These are phyloP conservation scores for Penicillium sp. DNA, from an alignment of 2,329 filamentous ascomycete genomes.

Conservation along the genomic window DNA sequence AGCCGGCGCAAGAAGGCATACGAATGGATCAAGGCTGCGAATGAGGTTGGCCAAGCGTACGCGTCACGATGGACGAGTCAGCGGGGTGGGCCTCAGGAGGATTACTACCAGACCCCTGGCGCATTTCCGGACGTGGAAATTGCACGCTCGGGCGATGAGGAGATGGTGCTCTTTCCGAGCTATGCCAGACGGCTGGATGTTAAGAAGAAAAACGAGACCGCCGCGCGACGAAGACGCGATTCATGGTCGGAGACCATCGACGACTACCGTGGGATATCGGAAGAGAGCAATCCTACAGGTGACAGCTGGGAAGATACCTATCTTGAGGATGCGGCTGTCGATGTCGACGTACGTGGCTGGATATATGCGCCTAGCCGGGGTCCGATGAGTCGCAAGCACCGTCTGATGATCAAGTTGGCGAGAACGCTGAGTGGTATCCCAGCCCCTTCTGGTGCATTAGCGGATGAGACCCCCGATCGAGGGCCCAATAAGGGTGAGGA, in stretches of 20 bases:
- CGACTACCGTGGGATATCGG: constrained; percentile 42
- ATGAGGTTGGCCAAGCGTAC: constrained; percentile 70
- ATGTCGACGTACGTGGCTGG: constrained; percentile 95
- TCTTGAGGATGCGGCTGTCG: constrained; percentile 81
- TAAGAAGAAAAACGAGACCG: constrained; percentile 44
- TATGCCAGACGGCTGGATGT: constrained; percentile 74
- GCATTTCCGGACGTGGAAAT: constrained; percentile 86
- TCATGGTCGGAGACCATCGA: constrained; percentile 37
- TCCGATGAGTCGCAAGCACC: constrained; percentile 82
- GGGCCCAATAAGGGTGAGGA: constrained; percentile 51
- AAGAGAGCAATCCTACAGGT: constrained; percentile 67
- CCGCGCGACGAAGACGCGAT: constrained; percentile 31
- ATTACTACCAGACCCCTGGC: constrained; percentile 63
- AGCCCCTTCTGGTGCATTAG: constrained; percentile 53
- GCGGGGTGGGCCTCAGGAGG: constrained; percentile 51
- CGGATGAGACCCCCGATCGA: constrained; percentile 44
- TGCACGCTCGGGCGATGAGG: constrained; percentile 75
- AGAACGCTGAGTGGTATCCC: constrained; percentile 86
- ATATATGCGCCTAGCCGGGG: constrained; percentile 84
- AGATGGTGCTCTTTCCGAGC: constrained; percentile 93
- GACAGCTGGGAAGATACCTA: constrained; percentile 78
- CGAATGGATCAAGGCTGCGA: constrained; percentile 70
- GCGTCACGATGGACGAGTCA: constrained; percentile 55
- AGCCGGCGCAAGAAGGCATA: constrained; percentile 77
- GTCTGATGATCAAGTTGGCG: constrained; percentile 82